A percentile compares a stretch with the other conserved stretches of the same genome.
Evolutionary conservation across 345 rosid species (phyloP).

Genomic region (Boechera divaricarpa): DNA sequence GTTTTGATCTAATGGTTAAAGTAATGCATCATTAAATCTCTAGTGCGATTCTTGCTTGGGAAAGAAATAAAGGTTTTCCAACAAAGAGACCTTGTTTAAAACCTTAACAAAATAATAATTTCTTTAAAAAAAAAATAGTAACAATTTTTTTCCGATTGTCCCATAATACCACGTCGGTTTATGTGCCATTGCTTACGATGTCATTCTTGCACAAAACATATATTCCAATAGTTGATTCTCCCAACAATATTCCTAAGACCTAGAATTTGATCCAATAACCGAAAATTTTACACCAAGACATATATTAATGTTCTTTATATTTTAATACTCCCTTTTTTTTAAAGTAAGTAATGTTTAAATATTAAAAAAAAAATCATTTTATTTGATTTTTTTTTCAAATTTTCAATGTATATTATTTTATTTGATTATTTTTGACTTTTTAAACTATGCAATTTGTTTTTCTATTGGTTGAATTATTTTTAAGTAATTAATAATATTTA

Average conservation of each 20-base stretch:
- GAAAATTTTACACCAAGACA: neutral
- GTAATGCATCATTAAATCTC: neutral
- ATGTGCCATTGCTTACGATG: neutral
- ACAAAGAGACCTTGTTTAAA: neutral
- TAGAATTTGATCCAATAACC: neutral
- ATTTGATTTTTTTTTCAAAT: too few relatives aligned
- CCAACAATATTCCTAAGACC: neutral
- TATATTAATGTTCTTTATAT: neutral
- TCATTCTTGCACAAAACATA: neutral
- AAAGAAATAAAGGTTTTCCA: neutral
- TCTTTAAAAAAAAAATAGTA: too few relatives aligned
- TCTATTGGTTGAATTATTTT: too few relatives aligned
- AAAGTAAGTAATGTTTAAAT: too few relatives aligned
- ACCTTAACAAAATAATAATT: too few relatives aligned
- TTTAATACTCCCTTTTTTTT: too few relatives aligned
- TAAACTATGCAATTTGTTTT: too few relatives aligned
- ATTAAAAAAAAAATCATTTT: too few relatives aligned
- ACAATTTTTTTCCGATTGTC: too few relatives aligned
- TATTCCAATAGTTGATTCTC: neutral
- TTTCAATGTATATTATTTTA: neutral
- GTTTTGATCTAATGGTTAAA: neutral
- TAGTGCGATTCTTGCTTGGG: neutral
- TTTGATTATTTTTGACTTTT: neutral
- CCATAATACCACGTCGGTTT: neutral
- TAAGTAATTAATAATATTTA: too few relatives aligned